Conservation (phyloP, 768 basidiomycete species). For the Vararia minispora region DNA sequence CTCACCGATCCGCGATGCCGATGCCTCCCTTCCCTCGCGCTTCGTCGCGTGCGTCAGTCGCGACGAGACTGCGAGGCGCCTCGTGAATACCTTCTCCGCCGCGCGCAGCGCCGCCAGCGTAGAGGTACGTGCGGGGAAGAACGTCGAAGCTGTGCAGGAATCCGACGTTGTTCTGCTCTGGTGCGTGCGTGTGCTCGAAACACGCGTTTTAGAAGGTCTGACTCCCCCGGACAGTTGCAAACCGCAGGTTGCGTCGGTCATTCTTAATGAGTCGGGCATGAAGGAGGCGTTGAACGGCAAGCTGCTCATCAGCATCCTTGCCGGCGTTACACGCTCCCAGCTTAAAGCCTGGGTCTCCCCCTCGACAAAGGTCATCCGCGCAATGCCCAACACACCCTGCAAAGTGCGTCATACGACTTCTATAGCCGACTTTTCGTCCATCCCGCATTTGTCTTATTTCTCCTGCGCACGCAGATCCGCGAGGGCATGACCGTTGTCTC, state of each 20-base stretch:
- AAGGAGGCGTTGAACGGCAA: conserved; percentile 78
- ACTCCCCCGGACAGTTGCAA: conserved; percentile 58
- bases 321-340: conserved; percentile 88
- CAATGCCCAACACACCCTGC: conserved; percentile 98
- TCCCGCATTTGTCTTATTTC: too few species aligned
- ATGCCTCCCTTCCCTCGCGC: conserved; percentile 61
- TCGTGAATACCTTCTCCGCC: conserved; percentile 47
- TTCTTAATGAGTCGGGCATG: conserved; percentile 69
- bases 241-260: conserved; percentile 71
- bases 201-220: neutral
- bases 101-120: conserved; percentile 57
- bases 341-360: conserved; percentile 63
- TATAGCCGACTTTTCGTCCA: too few species aligned
- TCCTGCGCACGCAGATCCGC: conserved; percentile 93
- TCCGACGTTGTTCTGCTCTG: conserved; percentile 85
- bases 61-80: conserved; percentile 58
- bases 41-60: conserved; percentile 87
- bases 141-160: conserved; percentile 58
- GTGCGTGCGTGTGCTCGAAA: conserved; percentile 30
- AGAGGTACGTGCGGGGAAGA: conserved; percentile 57
- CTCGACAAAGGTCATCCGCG: conserved; percentile 79
- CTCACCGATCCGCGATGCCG: conserved; percentile 46
- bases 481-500: conserved; percentile 98
- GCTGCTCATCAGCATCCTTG: conserved; percentile 91
- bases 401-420: conserved; percentile 43